Base-by-base conservation (phyloP, 805 yeast species). In the Candida nanaspora region DNA sequence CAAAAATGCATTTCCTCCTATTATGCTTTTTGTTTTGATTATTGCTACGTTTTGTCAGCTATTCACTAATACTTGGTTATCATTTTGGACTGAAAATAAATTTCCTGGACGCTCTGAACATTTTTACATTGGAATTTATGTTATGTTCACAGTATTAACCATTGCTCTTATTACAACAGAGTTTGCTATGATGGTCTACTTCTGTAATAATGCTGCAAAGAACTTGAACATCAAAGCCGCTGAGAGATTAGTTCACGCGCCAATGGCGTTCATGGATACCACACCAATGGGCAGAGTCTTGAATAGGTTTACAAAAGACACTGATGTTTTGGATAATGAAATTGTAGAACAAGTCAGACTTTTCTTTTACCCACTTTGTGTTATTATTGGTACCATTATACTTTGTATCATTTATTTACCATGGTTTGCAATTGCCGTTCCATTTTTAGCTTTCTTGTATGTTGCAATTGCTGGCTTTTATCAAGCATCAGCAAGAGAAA, bases 201-300 rank as follows among this genome's bases (percentile, higher is more conserved):
- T 73, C 42, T 66, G 78, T 33, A 76, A 74, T 48, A 63, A 59
- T 35, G 78, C 88, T 2, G 69, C 85, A 5, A 72, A 62, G 40
- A 55, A 52, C 15, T 64, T 87, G 53, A 86, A 86, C 53, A 63
- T 80, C 33, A 49, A 52, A 38, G 88, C 95, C 0, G 69, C 78
- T 38, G 61, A 69, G 34, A 72, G 68, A 30, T 68, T 87, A 14
- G 63, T 87, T 43, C 80, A 80, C 45, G 79, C 93, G 1, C 95
- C 95, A 37, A 85, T 86, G 89, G 62, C 80, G 0, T 88, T 76
- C 56, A 71, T 86, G 62, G 96, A 88, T 54, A 78, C 86, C 11
- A 84, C 94, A 0, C 96, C 96, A 16, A 72, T 85, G 69, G 96
- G 96, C 2, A 71, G 96, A 49, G 79, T 87, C 43, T 65, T 88